A percentile compares a stretch with the other conserved stretches of the same genome.
These are phyloP conservation scores for Senecio squalidus DNA, from an alignment of 140 eudicot genomes.

Conservation along the genomic window DNA sequence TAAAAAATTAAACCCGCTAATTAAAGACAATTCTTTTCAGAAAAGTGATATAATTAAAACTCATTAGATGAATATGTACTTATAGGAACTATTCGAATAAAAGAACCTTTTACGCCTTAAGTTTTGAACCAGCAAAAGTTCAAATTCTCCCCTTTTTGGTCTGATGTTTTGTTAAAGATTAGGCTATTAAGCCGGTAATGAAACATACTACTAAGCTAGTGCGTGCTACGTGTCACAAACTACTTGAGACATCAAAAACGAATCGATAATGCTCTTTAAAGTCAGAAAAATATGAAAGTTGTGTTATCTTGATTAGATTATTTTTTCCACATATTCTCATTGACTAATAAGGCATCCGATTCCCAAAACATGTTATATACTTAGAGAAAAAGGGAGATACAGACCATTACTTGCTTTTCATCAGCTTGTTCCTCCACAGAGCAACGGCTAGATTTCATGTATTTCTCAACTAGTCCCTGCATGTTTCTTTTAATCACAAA, in stretches of 20 bases:
- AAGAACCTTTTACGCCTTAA: neutral
- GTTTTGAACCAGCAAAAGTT: neutral
- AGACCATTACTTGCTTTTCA: conserved; percentile 53
- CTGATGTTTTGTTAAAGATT: too few species aligned
- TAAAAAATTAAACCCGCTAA: too few species aligned
- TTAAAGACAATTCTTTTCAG: neutral
- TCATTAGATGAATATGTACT: neutral
- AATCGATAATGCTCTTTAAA: conserved; percentile 20
- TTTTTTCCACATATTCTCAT: conserved; percentile 7
- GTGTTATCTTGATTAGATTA: conserved; percentile 17
- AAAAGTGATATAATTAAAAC: neutral
- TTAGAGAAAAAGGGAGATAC: conserved; percentile 1
- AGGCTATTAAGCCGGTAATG: neutral
- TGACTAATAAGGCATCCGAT: conserved; percentile 25
- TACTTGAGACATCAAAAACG: neutral
- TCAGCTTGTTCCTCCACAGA: conserved; percentile 38
- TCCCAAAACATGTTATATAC: neutral
- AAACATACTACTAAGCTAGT: conserved; percentile 1
- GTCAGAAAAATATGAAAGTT: conserved; percentile 12
- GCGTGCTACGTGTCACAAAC: conserved; percentile 19
- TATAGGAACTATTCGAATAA: neutral
- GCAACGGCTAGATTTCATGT: conserved; percentile 43
- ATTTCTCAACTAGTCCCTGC: conserved; percentile 71
- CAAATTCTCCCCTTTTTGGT: too few species aligned
- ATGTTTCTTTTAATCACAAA: conserved; percentile 49